Evolutionary conservation across 345 rosid species (phyloP).

Genomic region (Corymbia maculata): DNA sequence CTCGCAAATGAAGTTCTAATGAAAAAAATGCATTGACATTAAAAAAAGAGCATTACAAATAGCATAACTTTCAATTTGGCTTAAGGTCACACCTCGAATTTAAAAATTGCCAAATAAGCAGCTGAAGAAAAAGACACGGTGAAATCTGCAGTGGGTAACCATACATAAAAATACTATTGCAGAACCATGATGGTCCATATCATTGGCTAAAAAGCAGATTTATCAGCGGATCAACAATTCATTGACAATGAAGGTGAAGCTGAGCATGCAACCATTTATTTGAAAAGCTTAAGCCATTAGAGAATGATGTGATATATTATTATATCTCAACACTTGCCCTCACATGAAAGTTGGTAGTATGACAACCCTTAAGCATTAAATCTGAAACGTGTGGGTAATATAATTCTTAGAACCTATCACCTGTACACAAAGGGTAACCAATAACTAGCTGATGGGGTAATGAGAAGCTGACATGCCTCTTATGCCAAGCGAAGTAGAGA

Average conservation of each 20-base stretch:
- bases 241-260: not conserved
- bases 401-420: not conserved
- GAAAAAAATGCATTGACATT: not conserved
- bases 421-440: not conserved
- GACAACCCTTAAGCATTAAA: not conserved
- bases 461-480: not conserved
- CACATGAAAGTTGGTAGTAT: not conserved
- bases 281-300: not conserved
- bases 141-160: not conserved
- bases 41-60: not conserved
- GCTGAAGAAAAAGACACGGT: not conserved
- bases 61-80: not conserved
- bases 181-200: not conserved
- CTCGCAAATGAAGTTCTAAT: not conserved
- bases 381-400: not conserved
- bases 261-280: not conserved
- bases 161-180: not conserved
- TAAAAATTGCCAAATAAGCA: not conserved
- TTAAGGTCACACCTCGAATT: not conserved
- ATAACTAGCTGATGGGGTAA: not conserved
- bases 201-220: not conserved
- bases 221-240: not conserved
- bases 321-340: not conserved
- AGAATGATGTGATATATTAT: not conserved
- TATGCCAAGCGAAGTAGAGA: not conserved